These are phyloP conservation scores for Blastocystis sp. DNA, from an alignment of 352 stramenopile genomes.

Conservation along the genomic window DNA sequence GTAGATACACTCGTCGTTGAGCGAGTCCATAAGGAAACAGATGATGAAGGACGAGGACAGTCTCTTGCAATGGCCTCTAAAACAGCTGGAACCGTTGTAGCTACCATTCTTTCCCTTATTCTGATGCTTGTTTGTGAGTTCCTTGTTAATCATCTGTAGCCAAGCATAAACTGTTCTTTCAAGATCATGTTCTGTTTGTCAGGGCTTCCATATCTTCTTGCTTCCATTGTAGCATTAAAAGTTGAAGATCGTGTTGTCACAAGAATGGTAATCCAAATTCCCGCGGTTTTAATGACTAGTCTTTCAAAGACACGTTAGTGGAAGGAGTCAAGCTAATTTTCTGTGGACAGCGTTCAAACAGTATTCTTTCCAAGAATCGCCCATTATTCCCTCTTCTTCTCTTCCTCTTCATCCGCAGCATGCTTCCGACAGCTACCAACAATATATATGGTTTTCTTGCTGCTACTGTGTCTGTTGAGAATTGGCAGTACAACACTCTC, in stretches of 20 bases:
- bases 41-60: conserved; percentile 54
- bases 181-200: conserved; percentile 21
- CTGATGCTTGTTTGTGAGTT: conserved; percentile 27
- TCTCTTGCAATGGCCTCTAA: conserved; percentile 46
- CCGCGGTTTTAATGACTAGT: conserved; percentile 6
- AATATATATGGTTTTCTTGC: conserved; percentile 54
- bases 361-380: neutral
- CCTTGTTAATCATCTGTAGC: neutral
- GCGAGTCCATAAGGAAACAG: conserved; percentile 41
- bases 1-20: conserved; percentile 60
- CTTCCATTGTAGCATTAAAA: conserved; percentile 34
- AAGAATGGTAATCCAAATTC: neutral
- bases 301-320: conserved; percentile 16
- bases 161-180: conserved; percentile 7
- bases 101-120: conserved; percentile 52
- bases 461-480: conserved; percentile 4
- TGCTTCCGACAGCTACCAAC: conserved; percentile 36
- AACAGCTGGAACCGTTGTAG: conserved; percentile 38
- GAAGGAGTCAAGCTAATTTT: conserved; percentile 46
- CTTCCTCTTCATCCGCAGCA: conserved; percentile 29
- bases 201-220: conserved; percentile 29
- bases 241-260: conserved; percentile 25
- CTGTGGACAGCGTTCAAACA: conserved; percentile 12
- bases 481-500: conserved; percentile 55
- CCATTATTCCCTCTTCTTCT: conserved; percentile 55